Conservation (phyloP, 495 filamentous ascomycete genomes). For the Echria macrotheca region DNA sequence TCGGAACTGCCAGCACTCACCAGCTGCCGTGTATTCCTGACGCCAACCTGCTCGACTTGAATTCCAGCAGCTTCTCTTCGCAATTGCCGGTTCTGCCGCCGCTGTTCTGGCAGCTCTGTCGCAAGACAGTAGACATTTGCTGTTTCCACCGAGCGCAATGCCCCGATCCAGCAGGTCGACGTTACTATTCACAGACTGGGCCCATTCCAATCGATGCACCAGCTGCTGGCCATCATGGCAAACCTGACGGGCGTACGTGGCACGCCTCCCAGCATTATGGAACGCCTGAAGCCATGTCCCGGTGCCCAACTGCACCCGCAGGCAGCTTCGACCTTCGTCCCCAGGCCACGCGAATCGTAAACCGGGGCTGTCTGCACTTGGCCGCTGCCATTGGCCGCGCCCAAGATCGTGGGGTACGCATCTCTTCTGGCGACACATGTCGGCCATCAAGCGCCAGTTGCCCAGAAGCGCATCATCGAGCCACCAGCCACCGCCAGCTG, state of each 20-base stretch:
- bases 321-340: slow-evolving; percentile 2
- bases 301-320: slow-evolving; percentile 24
- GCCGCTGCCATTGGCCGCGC: slow-evolving; percentile 1
- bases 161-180: background rate
- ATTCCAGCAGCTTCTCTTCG: slow-evolving; percentile 1
- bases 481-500: slow-evolving; percentile 8
- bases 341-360: slow-evolving; percentile 13
- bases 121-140: background rate
- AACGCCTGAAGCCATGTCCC: slow-evolving; percentile 19
- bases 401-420: slow-evolving; percentile 17
- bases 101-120: background rate
- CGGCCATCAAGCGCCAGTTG: background rate
- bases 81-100: slow-evolving; percentile 7
- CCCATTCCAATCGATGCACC: too few relatives aligned
- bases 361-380: slow-evolving; percentile 10
- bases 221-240: too few relatives aligned
- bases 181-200: slow-evolving; percentile 13
- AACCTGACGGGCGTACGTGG: slow-evolving; percentile 21
- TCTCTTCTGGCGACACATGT: slow-evolving; percentile 6
- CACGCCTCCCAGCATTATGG: slow-evolving; percentile 9
- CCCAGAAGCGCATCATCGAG: slow-evolving; percentile 3
- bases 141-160: too few relatives aligned
- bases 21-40: background rate
- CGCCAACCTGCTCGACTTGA: background rate
- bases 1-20: slow-evolving; percentile 8